phyloP scores from a whole-genome alignment of 176 grass and related monocot species.

The Ensete ventricosum region DNA sequence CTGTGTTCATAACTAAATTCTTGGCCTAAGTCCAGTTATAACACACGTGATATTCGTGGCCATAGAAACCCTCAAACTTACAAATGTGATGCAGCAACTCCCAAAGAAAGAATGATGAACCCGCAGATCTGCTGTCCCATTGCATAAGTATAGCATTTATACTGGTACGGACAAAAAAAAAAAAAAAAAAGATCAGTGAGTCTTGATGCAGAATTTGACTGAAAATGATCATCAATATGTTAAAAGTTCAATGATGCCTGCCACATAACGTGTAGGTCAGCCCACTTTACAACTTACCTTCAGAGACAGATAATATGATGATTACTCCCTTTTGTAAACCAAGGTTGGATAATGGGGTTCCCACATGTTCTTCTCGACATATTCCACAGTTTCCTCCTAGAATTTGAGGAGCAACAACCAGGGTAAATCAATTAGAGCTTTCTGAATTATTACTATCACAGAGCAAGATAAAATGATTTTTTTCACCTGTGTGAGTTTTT shows the following conservation, averaged over 20 bases:
- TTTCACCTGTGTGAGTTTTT: constrained; percentile 59
- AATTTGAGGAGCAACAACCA: background rate
- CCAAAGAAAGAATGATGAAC: too few species aligned
- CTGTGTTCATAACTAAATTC: too few species aligned
- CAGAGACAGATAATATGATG: background rate
- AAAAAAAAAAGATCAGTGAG: too few species aligned
- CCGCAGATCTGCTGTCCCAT: too few species aligned
- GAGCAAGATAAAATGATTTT: constrained; percentile 18
- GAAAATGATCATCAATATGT: background rate
- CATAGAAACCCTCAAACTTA: too few species aligned
- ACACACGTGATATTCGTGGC: too few species aligned
- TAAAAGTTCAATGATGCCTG: background rate
- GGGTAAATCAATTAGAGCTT: background rate
- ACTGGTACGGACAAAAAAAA: too few species aligned
- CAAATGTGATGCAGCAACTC: too few species aligned
- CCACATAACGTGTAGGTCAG: background rate
- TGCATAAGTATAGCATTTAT: too few species aligned
- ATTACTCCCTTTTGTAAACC: constrained; percentile 75
- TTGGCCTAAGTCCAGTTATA: too few species aligned
- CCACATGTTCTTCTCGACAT: constrained; percentile 90
- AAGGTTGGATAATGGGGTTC: constrained; percentile 77
- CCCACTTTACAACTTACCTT: background rate
- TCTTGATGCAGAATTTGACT: too few species aligned
- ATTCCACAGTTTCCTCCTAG: constrained; percentile 77
- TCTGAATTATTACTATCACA: background rate